Evolutionary conservation across 2,329 filamentous ascomycete genomes (phyloP).

Genomic region (Curvularia eragrostidis): DNA sequence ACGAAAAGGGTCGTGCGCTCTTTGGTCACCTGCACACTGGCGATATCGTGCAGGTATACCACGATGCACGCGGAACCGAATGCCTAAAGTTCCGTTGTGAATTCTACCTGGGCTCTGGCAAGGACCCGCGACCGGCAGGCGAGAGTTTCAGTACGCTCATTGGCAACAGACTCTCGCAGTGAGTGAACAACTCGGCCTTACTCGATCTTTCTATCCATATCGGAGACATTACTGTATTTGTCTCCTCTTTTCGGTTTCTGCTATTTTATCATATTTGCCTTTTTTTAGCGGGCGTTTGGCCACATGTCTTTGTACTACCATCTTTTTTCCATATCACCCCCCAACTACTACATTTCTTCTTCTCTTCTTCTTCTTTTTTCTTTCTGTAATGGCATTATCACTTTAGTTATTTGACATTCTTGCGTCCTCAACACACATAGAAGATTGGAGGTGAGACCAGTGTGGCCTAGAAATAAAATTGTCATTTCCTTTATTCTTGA

Average conservation of each 20-base stretch:
- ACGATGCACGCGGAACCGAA: conserved; percentile 49
- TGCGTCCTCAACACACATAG: not conserved
- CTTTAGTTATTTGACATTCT: not conserved
- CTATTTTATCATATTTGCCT: not conserved
- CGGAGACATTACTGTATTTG: not conserved
- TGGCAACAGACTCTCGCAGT: conserved; percentile 23
- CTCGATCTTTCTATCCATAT: not conserved
- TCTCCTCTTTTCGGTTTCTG: not conserved
- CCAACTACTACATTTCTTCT: no score
- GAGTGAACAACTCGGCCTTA: not conserved
- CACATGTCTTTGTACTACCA: not conserved
- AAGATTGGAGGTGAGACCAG: not conserved
- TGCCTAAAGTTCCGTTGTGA: conserved; percentile 54
- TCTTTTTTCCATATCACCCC: not conserved
- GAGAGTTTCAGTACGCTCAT: conserved; percentile 34
- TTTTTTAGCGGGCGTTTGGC: conserved; percentile 7
- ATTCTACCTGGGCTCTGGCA: conserved; percentile 51
- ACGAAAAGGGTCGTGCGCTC: conserved; percentile 58
- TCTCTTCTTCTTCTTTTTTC: no score
- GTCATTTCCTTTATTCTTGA: not conserved
- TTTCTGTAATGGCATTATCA: no score
- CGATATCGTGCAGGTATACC: conserved; percentile 77
- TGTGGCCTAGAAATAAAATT: not conserved
- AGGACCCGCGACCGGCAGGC: conserved; percentile 34
- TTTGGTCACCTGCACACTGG: conserved; percentile 76